These are phyloP conservation scores for Lasiosphaeria ovina DNA, from an alignment of 495 filamentous ascomycete species.

Conservation along the genomic window DNA sequence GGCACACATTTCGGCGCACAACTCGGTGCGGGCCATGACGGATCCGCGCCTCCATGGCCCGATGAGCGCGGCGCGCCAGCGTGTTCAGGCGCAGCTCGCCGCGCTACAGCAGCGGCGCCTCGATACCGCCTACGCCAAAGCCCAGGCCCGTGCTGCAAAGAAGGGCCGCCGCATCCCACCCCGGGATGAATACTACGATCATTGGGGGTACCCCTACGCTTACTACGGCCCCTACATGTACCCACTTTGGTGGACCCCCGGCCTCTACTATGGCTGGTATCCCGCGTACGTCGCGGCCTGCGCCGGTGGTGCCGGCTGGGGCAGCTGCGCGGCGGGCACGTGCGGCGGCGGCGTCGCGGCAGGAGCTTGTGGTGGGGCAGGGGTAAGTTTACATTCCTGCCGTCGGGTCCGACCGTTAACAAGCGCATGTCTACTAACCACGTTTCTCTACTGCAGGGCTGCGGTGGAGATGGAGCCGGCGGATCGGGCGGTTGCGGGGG, in stretches of 20 bases:
- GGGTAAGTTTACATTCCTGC: slow-evolving; percentile 19
- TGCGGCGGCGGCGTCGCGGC: slow-evolving; percentile 37
- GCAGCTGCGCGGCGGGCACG: slow-evolving; percentile 21
- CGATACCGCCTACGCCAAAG: slow-evolving; percentile 61
- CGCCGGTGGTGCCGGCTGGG: slow-evolving; percentile 12
- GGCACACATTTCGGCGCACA: slow-evolving; percentile 74
- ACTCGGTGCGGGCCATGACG: slow-evolving; percentile 40
- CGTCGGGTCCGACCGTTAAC: background rate
- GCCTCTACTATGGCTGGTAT: slow-evolving; percentile 34
- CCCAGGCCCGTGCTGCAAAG: slow-evolving; percentile 59
- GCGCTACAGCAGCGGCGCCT: slow-evolving; percentile 49
- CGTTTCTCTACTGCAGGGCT: background rate
- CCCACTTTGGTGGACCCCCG: slow-evolving; percentile 31
- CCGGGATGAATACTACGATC: slow-evolving; percentile 52
- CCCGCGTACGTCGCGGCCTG: slow-evolving; percentile 35
- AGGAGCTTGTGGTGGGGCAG: slow-evolving; percentile 34
- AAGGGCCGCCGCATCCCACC: slow-evolving; percentile 52
- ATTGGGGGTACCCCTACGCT: slow-evolving; percentile 53
- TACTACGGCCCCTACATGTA: slow-evolving; percentile 39
- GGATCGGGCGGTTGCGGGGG: background rate
- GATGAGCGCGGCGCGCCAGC: slow-evolving; percentile 20
- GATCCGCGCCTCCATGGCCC: slow-evolving; percentile 47
- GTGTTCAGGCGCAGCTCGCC: slow-evolving; percentile 52
- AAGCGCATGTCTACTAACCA: background rate
- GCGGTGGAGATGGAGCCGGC: background rate